These are phyloP conservation scores for Vigna radiata DNA, from an alignment of 306 rosid genomes.

Conservation along the genomic window DNA sequence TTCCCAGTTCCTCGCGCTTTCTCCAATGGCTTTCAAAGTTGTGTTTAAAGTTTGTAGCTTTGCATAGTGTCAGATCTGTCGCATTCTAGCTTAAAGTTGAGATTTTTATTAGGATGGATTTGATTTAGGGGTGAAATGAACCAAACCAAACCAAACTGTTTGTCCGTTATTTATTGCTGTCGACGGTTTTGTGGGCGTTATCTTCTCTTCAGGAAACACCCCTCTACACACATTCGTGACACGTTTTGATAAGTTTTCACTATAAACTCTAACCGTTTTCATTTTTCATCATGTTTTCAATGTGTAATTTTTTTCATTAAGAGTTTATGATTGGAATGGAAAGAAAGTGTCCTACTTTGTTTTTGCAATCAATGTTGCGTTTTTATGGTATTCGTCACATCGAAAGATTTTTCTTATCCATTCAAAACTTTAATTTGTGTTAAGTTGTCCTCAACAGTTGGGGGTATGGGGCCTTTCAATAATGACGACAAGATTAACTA, in stretches of 20 bases:
- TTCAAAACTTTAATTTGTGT: conserved; percentile 7
- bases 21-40: conserved; percentile 2
- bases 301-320: conserved; percentile 21
- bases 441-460: background rate
- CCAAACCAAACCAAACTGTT: conserved; percentile 2
- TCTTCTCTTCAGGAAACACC: conserved; percentile 26
- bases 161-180: conserved; percentile 21
- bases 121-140: conserved; percentile 10
- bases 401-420: background rate
- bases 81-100: conserved; percentile 19
- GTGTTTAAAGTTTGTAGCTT: conserved; percentile 19
- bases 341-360: conserved; percentile 30
- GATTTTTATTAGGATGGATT: background rate
- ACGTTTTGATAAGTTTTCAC: conserved; percentile 23
- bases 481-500: conserved; percentile 20
- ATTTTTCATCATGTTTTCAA: conserved; percentile 3
- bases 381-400: conserved; percentile 20
- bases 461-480: background rate
- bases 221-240: background rate
- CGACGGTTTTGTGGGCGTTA: conserved; percentile 15
- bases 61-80: conserved; percentile 52
- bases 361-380: conserved; percentile 31
- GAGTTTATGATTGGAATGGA: conserved; percentile 31
- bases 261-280: background rate
- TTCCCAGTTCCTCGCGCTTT: conserved; percentile 42